These are phyloP conservation scores for Hypoxylon sp. DNA, from an alignment of 2,329 filamentous ascomycete genomes.

Conservation along the genomic window DNA sequence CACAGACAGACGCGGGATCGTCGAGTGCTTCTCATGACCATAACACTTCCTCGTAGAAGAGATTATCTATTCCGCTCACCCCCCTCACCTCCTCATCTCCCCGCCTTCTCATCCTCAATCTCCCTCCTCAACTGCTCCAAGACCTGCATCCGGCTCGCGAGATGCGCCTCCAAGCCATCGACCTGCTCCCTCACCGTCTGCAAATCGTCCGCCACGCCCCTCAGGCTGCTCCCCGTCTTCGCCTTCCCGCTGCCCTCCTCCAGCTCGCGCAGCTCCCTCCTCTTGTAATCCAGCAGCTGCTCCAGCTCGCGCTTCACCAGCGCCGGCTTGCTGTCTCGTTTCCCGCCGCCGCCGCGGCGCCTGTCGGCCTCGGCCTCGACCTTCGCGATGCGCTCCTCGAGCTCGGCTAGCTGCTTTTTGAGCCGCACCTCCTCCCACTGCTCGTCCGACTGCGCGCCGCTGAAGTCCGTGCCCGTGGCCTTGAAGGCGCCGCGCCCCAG, in stretches of 20 bases:
- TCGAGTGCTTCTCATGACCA: neutral
- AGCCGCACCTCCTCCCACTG: conserved; percentile 98
- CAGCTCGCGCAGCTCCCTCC: conserved; percentile 80
- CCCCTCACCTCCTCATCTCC: conserved; percentile 55
- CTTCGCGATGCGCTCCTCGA: conserved; percentile 88
- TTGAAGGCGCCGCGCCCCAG: conserved; percentile 88
- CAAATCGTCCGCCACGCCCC: conserved; percentile 87
- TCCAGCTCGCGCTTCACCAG: conserved; percentile 95
- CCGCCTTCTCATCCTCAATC: conserved; percentile 87
- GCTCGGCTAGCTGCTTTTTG: conserved; percentile 90
- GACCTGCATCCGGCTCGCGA: conserved; percentile 80
- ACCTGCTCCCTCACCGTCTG: conserved; percentile 94
- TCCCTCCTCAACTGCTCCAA: conserved; percentile 83
- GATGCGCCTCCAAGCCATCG: conserved; percentile 87
- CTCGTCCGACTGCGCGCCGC: conserved; percentile 80
- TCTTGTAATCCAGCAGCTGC: conserved; percentile 95
- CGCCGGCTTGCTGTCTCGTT: conserved; percentile 85
- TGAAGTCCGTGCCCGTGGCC: conserved; percentile 91
- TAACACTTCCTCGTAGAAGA: neutral
- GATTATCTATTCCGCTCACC: neutral
- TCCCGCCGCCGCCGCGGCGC: conserved; percentile 69
- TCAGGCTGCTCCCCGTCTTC: conserved; percentile 79
- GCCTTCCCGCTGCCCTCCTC: conserved; percentile 79
- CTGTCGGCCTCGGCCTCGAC: conserved; percentile 80
- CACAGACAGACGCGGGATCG: neutral